These are phyloP conservation scores for Magnolia sinica DNA, from an alignment of 164 flowering plant genomes.

Conservation along the genomic window DNA sequence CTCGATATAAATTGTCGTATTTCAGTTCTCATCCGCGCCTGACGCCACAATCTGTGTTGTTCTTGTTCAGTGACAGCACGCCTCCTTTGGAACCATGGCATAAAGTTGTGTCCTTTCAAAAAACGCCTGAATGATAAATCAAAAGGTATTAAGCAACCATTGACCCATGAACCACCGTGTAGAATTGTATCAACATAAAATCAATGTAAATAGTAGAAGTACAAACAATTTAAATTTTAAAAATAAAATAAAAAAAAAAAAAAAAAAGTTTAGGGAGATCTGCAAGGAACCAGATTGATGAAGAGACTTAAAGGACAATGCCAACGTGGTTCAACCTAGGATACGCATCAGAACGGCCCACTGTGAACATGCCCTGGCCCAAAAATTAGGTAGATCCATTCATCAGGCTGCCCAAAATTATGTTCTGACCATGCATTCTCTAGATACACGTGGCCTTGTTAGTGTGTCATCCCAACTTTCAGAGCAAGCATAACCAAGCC, in stretches of 20 bases:
- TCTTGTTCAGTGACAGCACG: constrained; percentile 88
- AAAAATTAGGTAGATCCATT: too few species aligned
- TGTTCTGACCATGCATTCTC: too few species aligned
- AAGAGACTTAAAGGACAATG: neutral
- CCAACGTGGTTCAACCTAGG: too few species aligned
- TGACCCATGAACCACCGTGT: neutral
- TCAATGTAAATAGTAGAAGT: neutral
- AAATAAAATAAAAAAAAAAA: too few species aligned
- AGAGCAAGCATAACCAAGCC: too few species aligned
- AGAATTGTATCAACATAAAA: neutral
- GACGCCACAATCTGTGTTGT: constrained; percentile 85
- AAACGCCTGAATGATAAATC: constrained; percentile 55
- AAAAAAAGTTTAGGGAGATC: neutral
- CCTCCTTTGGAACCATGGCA: constrained; percentile 94
- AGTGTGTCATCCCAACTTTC: too few species aligned
- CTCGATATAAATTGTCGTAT: constrained; percentile 54
- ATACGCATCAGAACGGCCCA: too few species aligned
- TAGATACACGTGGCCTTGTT: too few species aligned
- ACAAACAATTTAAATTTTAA: neutral
- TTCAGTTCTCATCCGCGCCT: constrained; percentile 79
- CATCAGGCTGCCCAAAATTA: too few species aligned
- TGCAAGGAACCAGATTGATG: neutral
- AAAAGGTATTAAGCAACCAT: neutral
- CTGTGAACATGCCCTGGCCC: too few species aligned
- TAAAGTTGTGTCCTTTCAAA: constrained; percentile 76